Evolutionary conservation across 2,329 filamentous ascomycete genomes (phyloP), one percentile per base, ranked within the genome.

Genomic region (Chrysoporthe deuterocubensis): DNA sequence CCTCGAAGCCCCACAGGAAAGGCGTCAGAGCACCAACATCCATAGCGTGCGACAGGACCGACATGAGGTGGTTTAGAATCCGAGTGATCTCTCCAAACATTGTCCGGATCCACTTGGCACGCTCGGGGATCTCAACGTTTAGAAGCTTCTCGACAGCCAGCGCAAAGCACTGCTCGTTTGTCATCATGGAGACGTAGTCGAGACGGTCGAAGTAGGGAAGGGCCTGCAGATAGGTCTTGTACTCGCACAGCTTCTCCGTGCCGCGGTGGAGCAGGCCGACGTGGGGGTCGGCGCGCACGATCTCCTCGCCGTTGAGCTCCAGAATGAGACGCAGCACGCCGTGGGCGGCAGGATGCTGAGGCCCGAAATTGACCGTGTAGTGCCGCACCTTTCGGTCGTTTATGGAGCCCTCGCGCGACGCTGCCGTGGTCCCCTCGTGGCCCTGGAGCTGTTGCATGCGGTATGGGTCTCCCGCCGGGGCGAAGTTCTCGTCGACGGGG

Each of bases 181-280:
- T 99, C 96, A 99, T 99, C 96, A 99, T 99, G 76, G 94, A 97
- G 74, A 97, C 94, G 81, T 99, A 99, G 82, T 99, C 96, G 80
- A 99, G 87, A 75, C 96, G 93, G 83, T 99, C 96, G 79, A 99
- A 99, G 85, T 99, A 99, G 67, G 96, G 96, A 78, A 99, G 85
- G 67, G 96, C 96, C 85, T 99, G 96, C 77, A 98, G 88, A 79
- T 99, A 99, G 75, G 95, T 97, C 87, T 97, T 97, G 88, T 99
- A 99, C 86, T 99, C 96, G 82, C 98, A 98, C 83, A 99, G 89
- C 88, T 99, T 99, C 87, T 99, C 96, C 71, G 96, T 99, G 74
- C 96, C 96, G 76, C 96, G 90, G 82, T 99, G 96, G 76, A 99
- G 88, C 80, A 99, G 85, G 68, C 96, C 96, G 76, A 99, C 95